These are phyloP conservation scores for Aspergillus clavatus DNA, from an alignment of 2,329 filamentous ascomycete genomes.

Conservation along the genomic window DNA sequence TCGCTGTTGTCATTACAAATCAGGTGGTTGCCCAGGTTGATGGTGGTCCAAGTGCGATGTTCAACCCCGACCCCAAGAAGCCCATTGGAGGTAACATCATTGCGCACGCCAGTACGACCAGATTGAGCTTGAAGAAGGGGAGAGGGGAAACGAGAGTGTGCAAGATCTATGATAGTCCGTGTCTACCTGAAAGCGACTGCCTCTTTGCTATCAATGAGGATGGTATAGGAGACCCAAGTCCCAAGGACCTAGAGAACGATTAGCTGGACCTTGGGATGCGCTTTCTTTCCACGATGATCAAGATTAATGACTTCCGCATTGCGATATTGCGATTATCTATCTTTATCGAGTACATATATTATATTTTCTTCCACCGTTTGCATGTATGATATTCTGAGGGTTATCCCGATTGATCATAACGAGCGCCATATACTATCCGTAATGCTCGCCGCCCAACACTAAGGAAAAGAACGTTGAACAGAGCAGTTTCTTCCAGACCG, in stretches of 20 bases:
- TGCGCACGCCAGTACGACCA: conserved; percentile 91
- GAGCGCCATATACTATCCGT: not conserved
- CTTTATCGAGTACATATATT: conserved; percentile 9
- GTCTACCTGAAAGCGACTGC: conserved; percentile 91
- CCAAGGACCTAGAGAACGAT: conserved; percentile 91
- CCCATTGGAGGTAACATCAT: conserved; percentile 99
- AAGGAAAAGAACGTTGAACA: no score
- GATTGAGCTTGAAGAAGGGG: conserved; percentile 92
- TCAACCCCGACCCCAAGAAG: conserved; percentile 98
- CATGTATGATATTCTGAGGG: conserved; percentile 1
- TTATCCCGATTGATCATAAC: not conserved
- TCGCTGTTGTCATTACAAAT: conserved; percentile 97
- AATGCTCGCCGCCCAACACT: no score
- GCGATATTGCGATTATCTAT: conserved; percentile 22
- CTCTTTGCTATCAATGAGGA: conserved; percentile 96
- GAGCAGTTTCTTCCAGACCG: no score
- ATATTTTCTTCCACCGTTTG: not conserved
- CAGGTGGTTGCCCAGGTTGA: conserved; percentile 98
- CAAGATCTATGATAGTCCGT: conserved; percentile 99
- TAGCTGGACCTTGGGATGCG: conserved; percentile 26
- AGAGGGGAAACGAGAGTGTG: conserved; percentile 92
- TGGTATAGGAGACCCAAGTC: conserved; percentile 90
- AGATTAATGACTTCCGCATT: conserved; percentile 22
- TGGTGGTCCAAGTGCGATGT: conserved; percentile 93
- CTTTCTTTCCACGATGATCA: conserved; percentile 7